Evolutionary conservation across 192 early-diverging fungal species (phyloP).

Genomic region (Allomyces javanicus): DNA sequence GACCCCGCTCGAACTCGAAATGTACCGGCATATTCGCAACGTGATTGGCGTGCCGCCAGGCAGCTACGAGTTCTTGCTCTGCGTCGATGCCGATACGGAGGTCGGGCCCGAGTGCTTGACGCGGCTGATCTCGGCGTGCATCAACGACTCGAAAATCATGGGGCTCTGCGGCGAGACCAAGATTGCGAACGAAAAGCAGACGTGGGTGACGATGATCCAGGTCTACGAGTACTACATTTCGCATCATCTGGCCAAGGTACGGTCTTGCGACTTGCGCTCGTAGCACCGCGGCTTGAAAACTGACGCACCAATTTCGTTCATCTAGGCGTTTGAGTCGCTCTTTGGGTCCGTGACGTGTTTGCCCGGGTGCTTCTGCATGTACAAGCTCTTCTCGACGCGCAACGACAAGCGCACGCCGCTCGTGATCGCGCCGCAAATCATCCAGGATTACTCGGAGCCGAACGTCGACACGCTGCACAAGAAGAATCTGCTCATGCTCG

Average conservation of each 20-base stretch:
- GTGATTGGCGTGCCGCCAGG: constrained; percentile 92
- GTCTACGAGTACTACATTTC: constrained; percentile 98
- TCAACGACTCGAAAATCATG: constrained; percentile 77
- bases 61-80: constrained; percentile 90
- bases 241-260: constrained; percentile 74
- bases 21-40: constrained; percentile 97
- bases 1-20: constrained; percentile 88
- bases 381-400: constrained; percentile 74
- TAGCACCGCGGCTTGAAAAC: no score
- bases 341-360: constrained; percentile 95
- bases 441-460: constrained; percentile 86
- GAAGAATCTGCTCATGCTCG: constrained; percentile 93
- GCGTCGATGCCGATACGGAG: constrained; percentile 96
- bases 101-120: constrained; percentile 82
- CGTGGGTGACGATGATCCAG: constrained; percentile 97
- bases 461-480: constrained; percentile 90
- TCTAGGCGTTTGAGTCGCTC: constrained; percentile 73
- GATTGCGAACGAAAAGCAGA: constrained; percentile 76
- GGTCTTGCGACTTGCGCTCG: no score
- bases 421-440: constrained; percentile 68
- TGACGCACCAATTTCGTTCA: no score
- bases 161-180: constrained; percentile 92
- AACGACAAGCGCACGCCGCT: constrained; percentile 71
- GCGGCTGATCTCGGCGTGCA: constrained; percentile 75
- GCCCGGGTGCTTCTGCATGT: constrained; percentile 99